A percentile compares a stretch with the other conserved stretches of the same genome.
These are phyloP conservation scores for Geoglossum glabrum DNA, from an alignment of 495 filamentous ascomycete species.

Conservation along the genomic window DNA sequence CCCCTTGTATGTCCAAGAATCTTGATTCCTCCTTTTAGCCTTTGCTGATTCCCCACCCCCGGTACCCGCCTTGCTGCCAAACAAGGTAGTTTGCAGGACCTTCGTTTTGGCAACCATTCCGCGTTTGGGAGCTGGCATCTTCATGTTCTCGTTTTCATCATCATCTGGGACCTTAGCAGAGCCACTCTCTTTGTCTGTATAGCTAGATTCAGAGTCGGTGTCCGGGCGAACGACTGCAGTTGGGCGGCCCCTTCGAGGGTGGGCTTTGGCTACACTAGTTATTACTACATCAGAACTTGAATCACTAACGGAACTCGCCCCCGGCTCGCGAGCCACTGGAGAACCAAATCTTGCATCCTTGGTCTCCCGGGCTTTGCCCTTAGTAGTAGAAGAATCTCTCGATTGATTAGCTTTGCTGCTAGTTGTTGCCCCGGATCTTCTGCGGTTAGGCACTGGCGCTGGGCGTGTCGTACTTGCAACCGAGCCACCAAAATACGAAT, in stretches of 20 bases:
- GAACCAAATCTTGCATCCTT: background rate
- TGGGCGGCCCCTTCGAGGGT: background rate
- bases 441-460: background rate
- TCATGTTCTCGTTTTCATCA: slow-evolving; percentile 26
- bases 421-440: background rate
- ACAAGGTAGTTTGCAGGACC: background rate
- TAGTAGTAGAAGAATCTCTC: background rate
- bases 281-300: background rate
- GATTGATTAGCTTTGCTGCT: background rate
- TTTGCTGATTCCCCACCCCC: background rate
- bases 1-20: background rate
- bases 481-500: background rate
- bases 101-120: background rate
- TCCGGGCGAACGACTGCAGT: too few species aligned
- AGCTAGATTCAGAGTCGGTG: background rate
- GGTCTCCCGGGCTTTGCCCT: background rate
- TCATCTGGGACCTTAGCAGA: background rate
- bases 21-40: background rate
- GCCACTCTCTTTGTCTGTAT: background rate
- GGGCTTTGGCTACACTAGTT: background rate
- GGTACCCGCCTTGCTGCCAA: background rate
- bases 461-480: too few species aligned
- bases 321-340: background rate
- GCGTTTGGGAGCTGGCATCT: background rate
- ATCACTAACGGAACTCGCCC: background rate